phyloP scores from a whole-genome alignment of 176 grass and related monocot genomes.

The Aegilops bicornis region DNA sequence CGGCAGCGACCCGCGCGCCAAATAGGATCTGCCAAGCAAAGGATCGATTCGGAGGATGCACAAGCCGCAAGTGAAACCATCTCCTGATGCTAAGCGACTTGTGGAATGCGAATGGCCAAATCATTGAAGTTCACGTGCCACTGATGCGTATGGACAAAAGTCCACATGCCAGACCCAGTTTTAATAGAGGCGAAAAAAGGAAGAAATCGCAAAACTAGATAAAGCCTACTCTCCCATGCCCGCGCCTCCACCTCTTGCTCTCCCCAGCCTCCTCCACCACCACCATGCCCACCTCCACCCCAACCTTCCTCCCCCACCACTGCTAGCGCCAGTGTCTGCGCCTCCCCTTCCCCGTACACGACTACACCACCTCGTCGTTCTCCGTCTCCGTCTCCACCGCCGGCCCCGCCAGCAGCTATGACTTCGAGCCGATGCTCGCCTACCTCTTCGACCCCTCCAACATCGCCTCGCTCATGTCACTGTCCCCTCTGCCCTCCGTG shows the following conservation, averaged over 20 bases:
- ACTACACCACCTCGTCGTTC: not conserved
- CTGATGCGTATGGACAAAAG: too few relatives aligned
- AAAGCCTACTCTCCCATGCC: conserved; percentile 19
- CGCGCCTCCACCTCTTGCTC: conserved; percentile 39
- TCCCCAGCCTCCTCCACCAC: not conserved
- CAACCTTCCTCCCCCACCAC: conserved; percentile 27
- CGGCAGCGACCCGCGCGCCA: too few relatives aligned
- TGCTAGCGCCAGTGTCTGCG: not conserved
- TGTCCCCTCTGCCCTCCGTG: conserved; percentile 27
- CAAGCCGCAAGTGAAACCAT: too few relatives aligned
- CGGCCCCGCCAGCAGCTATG: conserved; percentile 33
- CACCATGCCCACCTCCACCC: conserved; percentile 33
- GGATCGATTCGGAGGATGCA: too few relatives aligned
- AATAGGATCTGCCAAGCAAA: too few relatives aligned
- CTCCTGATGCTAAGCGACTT: too few relatives aligned
- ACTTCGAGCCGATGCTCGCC: conserved; percentile 69
- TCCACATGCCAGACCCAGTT: too few relatives aligned
- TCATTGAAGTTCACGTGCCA: too few relatives aligned
- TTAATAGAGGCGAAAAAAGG: not conserved
- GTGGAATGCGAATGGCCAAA: too few relatives aligned
- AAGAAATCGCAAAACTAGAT: conserved; percentile 38
- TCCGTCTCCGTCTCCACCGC: not conserved
- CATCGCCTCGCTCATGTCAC: conserved; percentile 9
- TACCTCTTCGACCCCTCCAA: conserved; percentile 45
- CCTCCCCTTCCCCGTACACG: not conserved